Conservation (phyloP, 352 stramenopile genomes). For the Pythium apleroticum region DNA sequence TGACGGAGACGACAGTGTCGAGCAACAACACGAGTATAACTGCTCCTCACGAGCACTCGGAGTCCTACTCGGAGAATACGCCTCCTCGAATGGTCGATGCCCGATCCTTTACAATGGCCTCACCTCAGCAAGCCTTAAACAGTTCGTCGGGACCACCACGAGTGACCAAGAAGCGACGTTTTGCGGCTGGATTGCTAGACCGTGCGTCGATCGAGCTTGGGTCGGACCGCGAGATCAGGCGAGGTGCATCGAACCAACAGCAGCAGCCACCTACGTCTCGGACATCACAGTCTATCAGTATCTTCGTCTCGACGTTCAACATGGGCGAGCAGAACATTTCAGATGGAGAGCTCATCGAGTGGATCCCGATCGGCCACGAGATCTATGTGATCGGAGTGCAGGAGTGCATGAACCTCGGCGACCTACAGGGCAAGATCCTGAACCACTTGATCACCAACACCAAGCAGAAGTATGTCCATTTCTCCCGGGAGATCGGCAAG, state of each 20-base stretch:
- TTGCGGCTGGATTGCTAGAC: constrained; percentile 20
- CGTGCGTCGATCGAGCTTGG: constrained; percentile 16
- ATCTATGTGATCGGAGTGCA: constrained; percentile 91
- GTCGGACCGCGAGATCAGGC: constrained; percentile 10
- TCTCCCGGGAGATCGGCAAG: constrained; percentile 81
- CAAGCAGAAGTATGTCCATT: constrained; percentile 68
- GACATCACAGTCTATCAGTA: constrained; percentile 44
- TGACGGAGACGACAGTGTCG: constrained; percentile 20
- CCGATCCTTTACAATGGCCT: neutral
- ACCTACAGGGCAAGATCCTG: constrained; percentile 67
- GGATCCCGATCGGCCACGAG: constrained; percentile 85
- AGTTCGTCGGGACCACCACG: neutral
- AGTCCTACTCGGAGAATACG: neutral
- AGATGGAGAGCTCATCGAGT: constrained; percentile 59
- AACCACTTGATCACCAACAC: constrained; percentile 56
- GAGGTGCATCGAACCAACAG: neutral
- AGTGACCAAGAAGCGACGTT: constrained; percentile 22
- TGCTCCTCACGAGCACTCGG: neutral
- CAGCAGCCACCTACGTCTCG: neutral
- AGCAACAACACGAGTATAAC: constrained; percentile 5
- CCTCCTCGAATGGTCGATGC: neutral
- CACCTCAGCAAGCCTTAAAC: neutral
- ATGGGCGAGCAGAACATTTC: constrained; percentile 79
- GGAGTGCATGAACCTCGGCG: constrained; percentile 86
- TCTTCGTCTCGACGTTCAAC: constrained; percentile 87